These are phyloP conservation scores for Lentinula novae-zelandiae DNA, from an alignment of 1,284 basidiomycete genomes.

Conservation along the genomic window DNA sequence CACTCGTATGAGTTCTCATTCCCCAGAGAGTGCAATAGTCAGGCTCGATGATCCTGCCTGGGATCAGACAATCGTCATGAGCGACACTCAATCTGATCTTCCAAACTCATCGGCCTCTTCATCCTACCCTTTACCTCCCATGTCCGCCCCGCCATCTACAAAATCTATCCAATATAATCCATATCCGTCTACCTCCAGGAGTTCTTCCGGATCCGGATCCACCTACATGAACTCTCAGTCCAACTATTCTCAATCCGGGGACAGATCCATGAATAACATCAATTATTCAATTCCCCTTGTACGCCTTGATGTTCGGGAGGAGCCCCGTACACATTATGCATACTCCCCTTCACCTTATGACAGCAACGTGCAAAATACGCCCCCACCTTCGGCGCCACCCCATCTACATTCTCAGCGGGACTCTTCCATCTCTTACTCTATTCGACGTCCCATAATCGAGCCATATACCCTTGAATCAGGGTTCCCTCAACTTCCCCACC, in stretches of 20 bases:
- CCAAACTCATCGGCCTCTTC: conserved; percentile 36
- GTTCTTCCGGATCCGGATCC: conserved; percentile 31
- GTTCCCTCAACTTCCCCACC: conserved; percentile 37
- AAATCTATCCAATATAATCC: conserved; percentile 34
- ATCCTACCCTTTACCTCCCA: conserved; percentile 38
- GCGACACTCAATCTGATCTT: conserved; percentile 33
- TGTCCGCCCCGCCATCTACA: conserved; percentile 33
- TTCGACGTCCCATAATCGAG: conserved; percentile 48
- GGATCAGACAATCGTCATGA: conserved; percentile 55
- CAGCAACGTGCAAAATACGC: conserved; percentile 25
- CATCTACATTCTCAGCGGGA: conserved; percentile 25
- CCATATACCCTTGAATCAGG: conserved; percentile 38
- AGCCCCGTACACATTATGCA: conserved; percentile 37
- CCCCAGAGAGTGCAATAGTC: conserved; percentile 34
- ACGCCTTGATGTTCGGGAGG: conserved; percentile 36
- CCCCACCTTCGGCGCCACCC: conserved; percentile 23
- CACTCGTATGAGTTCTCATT: conserved; percentile 36
- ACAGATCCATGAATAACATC: conserved; percentile 31
- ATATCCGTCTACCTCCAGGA: conserved; percentile 34
- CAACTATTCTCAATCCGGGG: conserved; percentile 36
- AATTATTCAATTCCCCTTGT: conserved; percentile 32
- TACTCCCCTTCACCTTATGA: conserved; percentile 42
- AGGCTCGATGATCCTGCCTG: conserved; percentile 43
- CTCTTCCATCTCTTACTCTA: conserved; percentile 25
- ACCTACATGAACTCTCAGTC: conserved; percentile 33